Evolutionary conservation across 768 basidiomycete genomes (phyloP), one percentile per base, ranked within the genome.

Genomic region (Strobilomyces echinocephalus): DNA sequence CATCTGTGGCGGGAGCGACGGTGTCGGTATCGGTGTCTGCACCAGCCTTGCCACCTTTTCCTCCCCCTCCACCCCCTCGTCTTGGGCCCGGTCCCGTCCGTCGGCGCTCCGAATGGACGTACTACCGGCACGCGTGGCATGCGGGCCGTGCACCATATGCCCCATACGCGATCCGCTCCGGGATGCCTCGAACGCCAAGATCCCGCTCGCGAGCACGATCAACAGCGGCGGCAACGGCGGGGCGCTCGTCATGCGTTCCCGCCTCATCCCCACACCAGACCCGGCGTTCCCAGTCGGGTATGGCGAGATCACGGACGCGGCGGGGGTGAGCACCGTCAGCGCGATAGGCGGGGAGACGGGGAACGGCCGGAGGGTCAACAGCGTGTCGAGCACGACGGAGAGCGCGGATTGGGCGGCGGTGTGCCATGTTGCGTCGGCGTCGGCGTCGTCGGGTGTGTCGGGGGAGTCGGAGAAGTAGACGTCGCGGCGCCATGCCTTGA

Each of bases 1-100:
- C 55, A 72, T 67, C 10, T 58, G 62, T 14, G 68, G 67, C 1
- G 77, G 77, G 24, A 76, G 69, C 26, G 62, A 61, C 15, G 64
- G 65, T 28, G 62, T 64, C 7, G 65, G 57, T 21, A 54, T 46
- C 16, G 5, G 31, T 12, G 11, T 26, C 41, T 1, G 34, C 34
- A 5, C 34, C 11, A 12, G 30, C 1, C 6, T 5, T 9, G 30
- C 30, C 30, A 1, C 30, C 30, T 30, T 5, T 5, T 9, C 24
- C 24, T 24, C 4, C 4, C 24, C 24, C 24, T 24, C 24, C 24
- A 24, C 28, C 28, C 4, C 28, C 28, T 28, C 28, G 4, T 9
- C 30, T 30, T 6, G 30, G 30, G 3, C 30, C 30, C 6, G 24
- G 24, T 24, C 24, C 24, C 24, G 24, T 24, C 9, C 30, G 9